These are phyloP conservation scores for Kwoniella botswanensis DNA, from an alignment of 768 basidiomycete genomes.

Conservation along the genomic window DNA sequence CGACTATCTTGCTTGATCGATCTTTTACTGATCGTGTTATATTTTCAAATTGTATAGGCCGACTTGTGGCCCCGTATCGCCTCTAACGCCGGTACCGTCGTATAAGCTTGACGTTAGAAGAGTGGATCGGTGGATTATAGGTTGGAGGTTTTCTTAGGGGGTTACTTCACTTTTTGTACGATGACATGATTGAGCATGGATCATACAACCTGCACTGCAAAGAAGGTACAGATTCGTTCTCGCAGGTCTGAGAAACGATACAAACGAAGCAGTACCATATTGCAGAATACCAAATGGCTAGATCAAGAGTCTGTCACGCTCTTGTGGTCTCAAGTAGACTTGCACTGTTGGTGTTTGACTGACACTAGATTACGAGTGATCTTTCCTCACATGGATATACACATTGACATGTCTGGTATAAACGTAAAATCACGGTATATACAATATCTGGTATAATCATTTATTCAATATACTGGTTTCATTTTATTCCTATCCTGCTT, in stretches of 20 bases:
- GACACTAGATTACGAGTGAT: not conserved
- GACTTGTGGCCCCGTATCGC: conserved; percentile 99
- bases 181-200: conserved; percentile 18
- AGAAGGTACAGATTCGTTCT: too few relatives aligned
- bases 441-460: not conserved
- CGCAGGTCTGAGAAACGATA: too few relatives aligned
- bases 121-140: not conserved
- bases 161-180: conserved; percentile 18
- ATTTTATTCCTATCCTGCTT: not conserved
- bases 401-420: not conserved
- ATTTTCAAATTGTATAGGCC: conserved; percentile 50
- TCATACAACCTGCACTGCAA: conserved; percentile 8
- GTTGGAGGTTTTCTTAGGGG: not conserved
- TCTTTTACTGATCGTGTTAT: not conserved
- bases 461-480: not conserved
- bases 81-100: conserved; percentile 97
- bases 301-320: too few relatives aligned
- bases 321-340: too few relatives aligned
- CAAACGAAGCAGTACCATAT: too few relatives aligned
- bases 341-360: not conserved
- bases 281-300: too few relatives aligned
- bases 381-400: not conserved
- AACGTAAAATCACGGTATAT: not conserved
- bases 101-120: conserved; percentile 63
- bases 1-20: not conserved